Evolutionary conservation across 2,329 filamentous ascomycete species (phyloP).

Genomic region (Sphaerostilbella broomeana): DNA sequence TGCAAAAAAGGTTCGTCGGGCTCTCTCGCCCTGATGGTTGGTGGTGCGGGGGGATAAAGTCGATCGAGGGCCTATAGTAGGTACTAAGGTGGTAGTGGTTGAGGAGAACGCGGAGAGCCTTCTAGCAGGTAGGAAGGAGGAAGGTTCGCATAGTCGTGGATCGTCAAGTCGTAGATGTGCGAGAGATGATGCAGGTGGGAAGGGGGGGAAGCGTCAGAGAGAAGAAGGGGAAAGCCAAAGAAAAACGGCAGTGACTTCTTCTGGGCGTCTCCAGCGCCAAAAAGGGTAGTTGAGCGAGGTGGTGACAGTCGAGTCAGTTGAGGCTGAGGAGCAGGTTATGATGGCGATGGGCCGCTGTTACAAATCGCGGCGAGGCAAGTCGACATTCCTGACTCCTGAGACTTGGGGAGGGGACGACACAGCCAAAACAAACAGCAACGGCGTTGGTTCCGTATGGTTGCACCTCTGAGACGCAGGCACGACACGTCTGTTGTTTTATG

Average conservation of each 20-base stretch:
- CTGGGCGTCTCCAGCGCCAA: neutral
- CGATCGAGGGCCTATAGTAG: neutral
- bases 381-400: constrained; percentile 14
- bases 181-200: neutral
- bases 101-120: constrained; percentile 9
- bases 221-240: no score
- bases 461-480: neutral
- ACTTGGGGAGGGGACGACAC: neutral
- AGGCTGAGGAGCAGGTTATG: neutral
- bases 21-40: no score
- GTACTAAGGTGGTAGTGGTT: no score
- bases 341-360: constrained; percentile 5
- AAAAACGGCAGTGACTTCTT: constrained; percentile 1
- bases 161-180: neutral
- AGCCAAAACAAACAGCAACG: constrained; percentile 10
- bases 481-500: no score
- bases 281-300: neutral
- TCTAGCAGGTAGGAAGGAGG: neutral
- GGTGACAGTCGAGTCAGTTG: neutral
- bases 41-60: neutral
- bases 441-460: no score
- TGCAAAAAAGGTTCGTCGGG: no score
- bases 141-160: neutral
- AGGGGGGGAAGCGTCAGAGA: neutral
- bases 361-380: constrained; percentile 1